Base-by-base conservation (phyloP, 129 eudicot genomes). In the Artemisia annua region DNA sequence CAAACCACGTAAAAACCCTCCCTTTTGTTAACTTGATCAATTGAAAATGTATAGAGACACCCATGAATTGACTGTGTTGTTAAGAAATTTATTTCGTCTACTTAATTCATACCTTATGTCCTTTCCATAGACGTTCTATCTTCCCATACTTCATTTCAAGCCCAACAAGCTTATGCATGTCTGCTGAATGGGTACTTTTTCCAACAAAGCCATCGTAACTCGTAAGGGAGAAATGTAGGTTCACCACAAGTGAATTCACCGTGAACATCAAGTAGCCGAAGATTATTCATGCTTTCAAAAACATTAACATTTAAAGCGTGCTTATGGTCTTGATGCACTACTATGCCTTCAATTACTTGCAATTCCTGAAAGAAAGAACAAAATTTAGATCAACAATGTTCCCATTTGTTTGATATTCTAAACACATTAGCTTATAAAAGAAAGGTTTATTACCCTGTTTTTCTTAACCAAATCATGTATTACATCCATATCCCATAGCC, bases 131-230 rank as follows among this genome's bases (percentile, higher is more conserved):
- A 56, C 11, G 62, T 12, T 56, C 5, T 7, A 56, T 56, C 0
- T 11, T 9, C 1, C 26, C 15, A 18, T 7, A 18, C 13, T 3
- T 1, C 62, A 56, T 7, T 56, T 56, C 62, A 1, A 56, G 26
- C 30, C 32, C 62, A 11, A 56, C 62, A 16, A 56, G 26, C 10
- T 56, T 56, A 6, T 2, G 11, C 24, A 19, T 56, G 30, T 56
- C 11, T 19, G 12, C 26, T 18, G 19, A 56, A 56, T 18, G 62
- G 62, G 26, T 56, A 56, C 7, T 19, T 0, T 1, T 56, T 3
- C 30, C 62, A 56, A 56, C 62, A 4, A 61, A 61, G 7, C 66
- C 66, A 30, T 61, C 46, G 66, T 28, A 61, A 61, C 3, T 22
- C 11, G 1, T 26, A 11, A 18, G 32, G 62, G 4, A 56, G 62